Conservation (phyloP, 176 grass and related monocot genomes). For the Oryza longistaminata region DNA sequence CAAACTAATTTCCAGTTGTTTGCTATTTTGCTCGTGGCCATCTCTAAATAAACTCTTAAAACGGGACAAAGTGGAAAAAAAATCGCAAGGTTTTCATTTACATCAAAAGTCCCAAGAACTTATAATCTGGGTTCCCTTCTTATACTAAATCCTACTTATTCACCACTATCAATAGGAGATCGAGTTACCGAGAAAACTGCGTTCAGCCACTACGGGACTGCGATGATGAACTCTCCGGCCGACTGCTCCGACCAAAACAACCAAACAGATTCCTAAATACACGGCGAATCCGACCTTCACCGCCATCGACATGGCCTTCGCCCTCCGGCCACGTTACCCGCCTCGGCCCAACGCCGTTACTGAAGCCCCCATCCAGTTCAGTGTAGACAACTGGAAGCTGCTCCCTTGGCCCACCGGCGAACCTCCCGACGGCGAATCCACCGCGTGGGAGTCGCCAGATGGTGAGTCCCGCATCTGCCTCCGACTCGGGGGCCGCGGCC, state of each 20-base stretch:
- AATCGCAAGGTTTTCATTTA: slow-evolving; percentile 44
- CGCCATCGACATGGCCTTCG: slow-evolving; percentile 29
- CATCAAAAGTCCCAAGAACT: slow-evolving; percentile 48
- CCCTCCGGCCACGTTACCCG: slow-evolving; percentile 59
- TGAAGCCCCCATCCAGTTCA: slow-evolving; percentile 75
- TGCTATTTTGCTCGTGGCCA: slow-evolving; percentile 41
- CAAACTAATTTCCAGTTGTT: slow-evolving; percentile 33
- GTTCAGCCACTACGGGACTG: slow-evolving; percentile 45
- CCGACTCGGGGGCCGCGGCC: slow-evolving; percentile 16
- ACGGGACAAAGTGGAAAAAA: slow-evolving; percentile 11
- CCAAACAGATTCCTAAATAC: slow-evolving; percentile 61
- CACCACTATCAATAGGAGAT: slow-evolving; percentile 44
- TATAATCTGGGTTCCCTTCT: slow-evolving; percentile 37
- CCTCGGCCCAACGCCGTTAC: slow-evolving; percentile 53
- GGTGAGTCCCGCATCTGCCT: slow-evolving; percentile 59
- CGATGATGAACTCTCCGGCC: slow-evolving; percentile 46
- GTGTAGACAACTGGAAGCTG: slow-evolving; percentile 75
- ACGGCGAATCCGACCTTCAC: slow-evolving; percentile 54
- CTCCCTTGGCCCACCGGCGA: slow-evolving; percentile 56
- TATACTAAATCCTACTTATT: slow-evolving; percentile 55
- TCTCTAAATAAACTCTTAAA: slow-evolving; percentile 33
- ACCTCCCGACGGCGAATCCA: slow-evolving; percentile 70
- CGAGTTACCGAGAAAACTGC: slow-evolving; percentile 38
- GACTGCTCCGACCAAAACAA: slow-evolving; percentile 39
- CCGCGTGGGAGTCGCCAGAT: slow-evolving; percentile 79